Evolutionary conservation across 1,284 basidiomycete genomes (phyloP), one percentile per base, ranked within the genome.

Genomic region (Fomitopsis schrenkii): DNA sequence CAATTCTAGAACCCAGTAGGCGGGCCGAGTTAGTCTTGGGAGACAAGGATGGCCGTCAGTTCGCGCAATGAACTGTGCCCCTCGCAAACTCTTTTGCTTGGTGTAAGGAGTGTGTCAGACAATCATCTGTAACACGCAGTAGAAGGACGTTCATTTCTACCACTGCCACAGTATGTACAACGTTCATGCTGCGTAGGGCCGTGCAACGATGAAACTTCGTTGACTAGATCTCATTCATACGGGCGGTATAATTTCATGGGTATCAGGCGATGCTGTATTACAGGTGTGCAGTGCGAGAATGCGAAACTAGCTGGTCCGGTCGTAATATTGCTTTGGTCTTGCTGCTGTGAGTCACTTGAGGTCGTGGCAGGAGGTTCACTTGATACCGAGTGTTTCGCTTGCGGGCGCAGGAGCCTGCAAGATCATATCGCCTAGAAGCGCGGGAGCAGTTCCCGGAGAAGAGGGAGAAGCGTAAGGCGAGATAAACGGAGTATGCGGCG

Each of bases 21-120:
- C 80, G 80, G 74, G 84, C 90, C 89, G 85, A 91, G 87, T 91
- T 90, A 89, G 88, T 92, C 90, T 85, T 86, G 79, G 86, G 89
- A 91, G 89, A 90, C 75, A 83, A 89, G 90, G 88, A 75, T 82
- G 70, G 83, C 85, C 85, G 81, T 88, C 89, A 86, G 90, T 73
- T 77, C 90, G 90, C 85, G 87, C 85, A 77, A 65, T 80, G 82
- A 79, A 75, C 81, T 88, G 87, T 77, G 89, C 84, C 80, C 69
- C 72, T 84, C 80, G 79, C 80, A 91, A 83, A 91, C 89, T 38
- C 86, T 90, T 90, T 88, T 79, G 46, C 58, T 61, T 67, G 68
- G 62, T 38, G 15, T 33, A 8, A 33, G 4, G 30, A 33, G 5
- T 33, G 30, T 8, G 30, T 5, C 8, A 8, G 52, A 41, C 40